Evolutionary conservation across 768 basidiomycete species (phyloP), one percentile per base, ranked within the genome.

Genomic region (Pleurotus cornucopiae): DNA sequence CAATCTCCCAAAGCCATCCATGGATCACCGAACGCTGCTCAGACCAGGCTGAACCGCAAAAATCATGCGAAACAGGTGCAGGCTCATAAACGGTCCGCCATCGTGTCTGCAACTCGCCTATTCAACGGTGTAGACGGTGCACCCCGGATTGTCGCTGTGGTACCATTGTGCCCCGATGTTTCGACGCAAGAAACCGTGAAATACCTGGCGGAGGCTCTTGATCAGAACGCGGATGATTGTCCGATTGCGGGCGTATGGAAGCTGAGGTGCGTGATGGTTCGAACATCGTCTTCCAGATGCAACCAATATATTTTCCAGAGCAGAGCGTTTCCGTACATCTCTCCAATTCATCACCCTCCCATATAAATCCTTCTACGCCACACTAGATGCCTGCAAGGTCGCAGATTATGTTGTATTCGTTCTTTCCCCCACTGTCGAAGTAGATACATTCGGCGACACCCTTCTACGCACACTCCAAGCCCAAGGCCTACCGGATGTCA

Each of bases 351-450:
- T 93, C 52, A 85, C 85, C 41, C 76, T 96, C 2, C 84, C 81
- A 2, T 88, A 91, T 63, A 79, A 81, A 55, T 76, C 74, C 46
- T 79, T 91, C 49, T 96, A 91, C 69, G 79, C 82, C 2, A 81
- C 89, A 3, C 78, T 98, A 39, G 94, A 97, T 64, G 88, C 86
- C 0, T 89, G 87, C 64, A 87, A 92, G 66, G 88, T 84, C 2
- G 90, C 93, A 7, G 95, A 98, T 70, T 98, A 96, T 65, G 85
- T 94, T 45, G 78, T 97, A 16, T 84, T 97, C 57, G 78, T 88
- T 2, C 77, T 98, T 25, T 97, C 94, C 1, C 81, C 89, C 41
- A 76, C 78, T 4, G 74, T 87, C 9, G 95, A 98, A 69, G 96
- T 98, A 0, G 80, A 90, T 55, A 66, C 74, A 3, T 89, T 87